phyloP scores from a whole-genome alignment of 2,329 filamentous ascomycete species.

The Cryphonectria japonica region DNA sequence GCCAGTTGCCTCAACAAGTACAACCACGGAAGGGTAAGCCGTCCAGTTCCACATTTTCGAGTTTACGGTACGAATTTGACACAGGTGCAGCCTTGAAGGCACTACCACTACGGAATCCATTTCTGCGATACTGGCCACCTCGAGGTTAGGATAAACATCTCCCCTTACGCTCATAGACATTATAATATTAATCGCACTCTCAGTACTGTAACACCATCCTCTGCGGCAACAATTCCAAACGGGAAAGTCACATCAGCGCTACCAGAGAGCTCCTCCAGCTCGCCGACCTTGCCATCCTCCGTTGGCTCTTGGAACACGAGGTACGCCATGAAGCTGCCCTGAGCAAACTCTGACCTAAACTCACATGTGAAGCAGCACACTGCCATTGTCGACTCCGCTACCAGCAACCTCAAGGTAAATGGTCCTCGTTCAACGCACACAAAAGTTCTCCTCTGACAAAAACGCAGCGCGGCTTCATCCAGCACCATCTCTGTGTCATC shows the following conservation, averaged over 20 bases:
- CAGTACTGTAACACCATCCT: conserved; percentile 4
- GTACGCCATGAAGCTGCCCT: conserved; percentile 1
- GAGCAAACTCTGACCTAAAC: not conserved
- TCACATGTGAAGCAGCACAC: not conserved
- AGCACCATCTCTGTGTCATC: not conserved
- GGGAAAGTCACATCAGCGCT: conserved; percentile 6
- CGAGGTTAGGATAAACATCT: conserved; percentile 13
- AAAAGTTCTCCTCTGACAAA: not conserved
- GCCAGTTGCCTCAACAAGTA: not conserved
- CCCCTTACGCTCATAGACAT: too few species aligned
- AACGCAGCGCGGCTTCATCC: not conserved
- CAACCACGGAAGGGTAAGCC: conserved; percentile 23
- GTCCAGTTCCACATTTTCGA: not conserved
- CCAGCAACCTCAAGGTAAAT: conserved; percentile 18
- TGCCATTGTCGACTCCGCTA: not conserved
- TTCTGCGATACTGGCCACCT: conserved; percentile 5
- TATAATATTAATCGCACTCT: not conserved
- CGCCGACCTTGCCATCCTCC: conserved; percentile 4
- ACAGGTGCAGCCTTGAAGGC: conserved; percentile 27
- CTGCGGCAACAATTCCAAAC: conserved; percentile 1
- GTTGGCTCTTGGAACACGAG: conserved; percentile 12
- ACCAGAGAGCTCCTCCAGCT: not conserved
- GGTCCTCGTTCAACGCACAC: not conserved
- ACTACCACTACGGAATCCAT: conserved; percentile 18
- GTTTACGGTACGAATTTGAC: conserved; percentile 31